Base-by-base conservation (phyloP, 768 basidiomycete species). In the Suillus paluster region DNA sequence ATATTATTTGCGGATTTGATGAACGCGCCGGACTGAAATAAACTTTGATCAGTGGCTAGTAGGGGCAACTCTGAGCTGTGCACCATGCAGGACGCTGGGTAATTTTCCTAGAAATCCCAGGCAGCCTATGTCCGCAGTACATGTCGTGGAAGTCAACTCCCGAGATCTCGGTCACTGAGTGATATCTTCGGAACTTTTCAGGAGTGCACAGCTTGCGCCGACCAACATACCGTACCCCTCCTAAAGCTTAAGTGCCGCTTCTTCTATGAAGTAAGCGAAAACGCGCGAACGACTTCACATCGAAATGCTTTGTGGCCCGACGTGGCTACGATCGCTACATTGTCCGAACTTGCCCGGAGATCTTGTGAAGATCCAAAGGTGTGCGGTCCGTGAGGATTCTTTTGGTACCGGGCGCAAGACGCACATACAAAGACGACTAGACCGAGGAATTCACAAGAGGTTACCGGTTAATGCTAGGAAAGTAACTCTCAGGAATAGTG, bases 261-360 rank as follows among this genome's bases (percentile, higher is more conserved):
- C 33, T 53, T 33, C 21, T 21, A 53, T 53, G 52, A 53, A 53
- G n/a, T 3, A 53, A 53, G 52, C 52, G 52, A 53, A 42, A 21
- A n/a, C 2, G 17, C n/a, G 30, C 33, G 12, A 34, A 33, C 7
- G 12, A 9, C 6, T 54, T 54, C 36, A 54, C 53, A 23, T 23
- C 5, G 34, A 34, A 2, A 33, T 7, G 50, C 33, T 52, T 19
- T 52, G 50, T n/a, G 30, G 19, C 49, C 49, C 36, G 53, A 38
- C 36, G 48, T 53, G 33, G n/a, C 23, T 17, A 15, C 3, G 46
- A 53, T 53, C 52, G 33, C 36, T 54, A 21, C 14, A 17, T 30
- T 30, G 30, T 30, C 30, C 30, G 30, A 14, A 5, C 49, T 21
- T 33, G 19, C 30, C 36, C 53, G 15, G 53, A 54, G 53, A 54